Percentiles rank a stretch among this genome's conserved stretches.
Evolutionary conservation across 257 asterid species (phyloP).

Genomic region (Solanum pennellii): DNA sequence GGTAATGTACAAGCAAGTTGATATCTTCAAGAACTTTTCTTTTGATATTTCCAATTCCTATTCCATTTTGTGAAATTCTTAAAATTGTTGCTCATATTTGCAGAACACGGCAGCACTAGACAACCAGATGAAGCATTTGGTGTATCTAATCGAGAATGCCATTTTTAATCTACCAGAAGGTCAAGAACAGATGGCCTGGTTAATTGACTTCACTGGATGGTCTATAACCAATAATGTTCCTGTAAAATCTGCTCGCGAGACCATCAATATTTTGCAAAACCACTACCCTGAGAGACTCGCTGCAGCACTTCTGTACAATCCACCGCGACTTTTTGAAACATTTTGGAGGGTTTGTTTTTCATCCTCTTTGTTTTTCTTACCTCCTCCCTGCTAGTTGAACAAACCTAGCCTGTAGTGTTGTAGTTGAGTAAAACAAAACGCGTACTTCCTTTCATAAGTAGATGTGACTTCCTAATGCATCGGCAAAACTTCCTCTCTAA

Average conservation of each 20-base stretch:
- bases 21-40: not conserved
- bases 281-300: conserved; percentile 93
- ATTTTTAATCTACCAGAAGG: conserved; percentile 91
- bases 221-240: conserved; percentile 70
- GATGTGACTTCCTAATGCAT: not conserved
- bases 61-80: not conserved
- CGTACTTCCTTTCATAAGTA: not conserved
- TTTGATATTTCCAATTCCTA: not conserved
- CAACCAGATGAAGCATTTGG: conserved; percentile 82
- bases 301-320: conserved; percentile 69
- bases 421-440: not conserved
- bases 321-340: conserved; percentile 87
- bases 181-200: conserved; percentile 97
- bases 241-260: conserved; percentile 72
- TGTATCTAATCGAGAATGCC: conserved; percentile 84
- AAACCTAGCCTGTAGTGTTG: not conserved
- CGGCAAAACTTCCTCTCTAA: not conserved
- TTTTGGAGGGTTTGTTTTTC: conserved; percentile 76
- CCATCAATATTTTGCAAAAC: conserved; percentile 62
- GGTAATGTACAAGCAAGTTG: conserved; percentile 29
- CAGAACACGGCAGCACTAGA: conserved; percentile 87
- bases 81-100: not conserved
- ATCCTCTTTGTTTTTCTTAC: not conserved
- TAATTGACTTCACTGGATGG: conserved; percentile 90
- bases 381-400: not conserved